Percentiles rank a stretch among this genome's conserved stretches.
Conservation (phyloP, 139 green algal species). For the Astrephomene gubernaculifera region DNA sequence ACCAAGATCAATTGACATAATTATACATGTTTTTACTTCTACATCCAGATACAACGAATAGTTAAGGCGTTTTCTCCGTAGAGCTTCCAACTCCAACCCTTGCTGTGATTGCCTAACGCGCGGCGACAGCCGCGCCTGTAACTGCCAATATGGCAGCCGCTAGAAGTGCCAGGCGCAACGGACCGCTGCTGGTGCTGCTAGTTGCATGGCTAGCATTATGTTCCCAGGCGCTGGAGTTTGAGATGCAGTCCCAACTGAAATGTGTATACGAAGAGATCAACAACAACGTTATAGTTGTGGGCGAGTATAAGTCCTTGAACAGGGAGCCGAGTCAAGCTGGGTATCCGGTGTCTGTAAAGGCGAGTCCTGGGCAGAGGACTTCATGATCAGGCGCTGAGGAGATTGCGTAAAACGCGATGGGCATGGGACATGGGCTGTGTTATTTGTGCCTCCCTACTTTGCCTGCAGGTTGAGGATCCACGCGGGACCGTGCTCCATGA, state of each 20-base stretch:
- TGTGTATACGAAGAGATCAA: slow-evolving; percentile 72
- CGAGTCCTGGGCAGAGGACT: no score
- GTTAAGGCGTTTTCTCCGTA: no score
- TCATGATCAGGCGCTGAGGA: no score
- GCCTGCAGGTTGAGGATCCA: slow-evolving; percentile 44
- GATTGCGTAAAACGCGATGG: no score
- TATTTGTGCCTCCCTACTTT: no score
- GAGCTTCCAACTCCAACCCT: no score
- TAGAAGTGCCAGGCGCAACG: neutral
- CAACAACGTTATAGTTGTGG: slow-evolving; percentile 67
- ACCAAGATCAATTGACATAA: no score
- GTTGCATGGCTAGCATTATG: neutral
- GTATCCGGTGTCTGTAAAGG: slow-evolving; percentile 40
- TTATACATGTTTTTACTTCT: no score
- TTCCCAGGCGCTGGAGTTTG: slow-evolving; percentile 58
- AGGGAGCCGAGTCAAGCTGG: slow-evolving; percentile 46
- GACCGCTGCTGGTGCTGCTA: neutral
- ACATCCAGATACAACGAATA: no score
- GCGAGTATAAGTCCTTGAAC: slow-evolving; percentile 61
- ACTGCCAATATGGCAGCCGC: neutral
- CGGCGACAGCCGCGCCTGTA: neutral
- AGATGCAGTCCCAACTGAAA: slow-evolving; percentile 64
- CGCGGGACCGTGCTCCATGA: slow-evolving; percentile 41
- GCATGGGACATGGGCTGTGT: no score
- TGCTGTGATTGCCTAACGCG: no score